Base-by-base conservation (phyloP, 1,284 basidiomycete species). In the Porodaedalea pini region DNA sequence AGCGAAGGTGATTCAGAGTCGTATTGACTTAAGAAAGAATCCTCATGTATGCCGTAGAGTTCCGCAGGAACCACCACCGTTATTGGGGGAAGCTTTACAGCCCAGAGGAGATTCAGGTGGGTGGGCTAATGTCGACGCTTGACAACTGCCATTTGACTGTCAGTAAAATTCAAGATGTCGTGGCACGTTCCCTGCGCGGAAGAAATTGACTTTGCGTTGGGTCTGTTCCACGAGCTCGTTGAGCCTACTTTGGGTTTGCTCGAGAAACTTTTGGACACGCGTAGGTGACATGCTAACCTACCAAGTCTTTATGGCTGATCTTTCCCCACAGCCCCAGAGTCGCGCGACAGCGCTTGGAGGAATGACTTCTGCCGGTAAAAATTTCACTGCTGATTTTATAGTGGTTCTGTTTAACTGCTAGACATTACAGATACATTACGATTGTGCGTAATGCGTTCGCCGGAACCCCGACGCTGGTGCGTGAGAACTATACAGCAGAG, bases 281-380 rank as follows among this genome's bases (percentile, higher is more conserved):
- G 85, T 81, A 66, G 45, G 72, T 68, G 11, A 44, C 40, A 23
- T 34, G 49, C 34, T 60, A 17, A 17, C 55, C 13, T 44, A 21
- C 54, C 23, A 23, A 23, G 3, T 29, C 48, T 29, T 21, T 17
- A 51, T 40, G 15, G 17, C 73, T 44, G 32, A 68, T 27, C 56
- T 3, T 36, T n/a, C 25, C 48, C 74, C 70, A 68, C 21, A 61
- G 59, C 43, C 29, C 54, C 54, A 27, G 66, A 76, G 39, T 61
- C 68, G 11, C 76, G 81, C 15, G 82, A 88, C 68, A 77, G 79
- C 21, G 64, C 77, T 13, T 97, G 94, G 94, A 81, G 88, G 25
- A 95, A 94, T 70, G 90, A 95, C 64, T 94, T 95, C 67, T 96
- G 93, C 71, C 82, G 86, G 85, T 85, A 40, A 52, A 76, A 69